Base-by-base conservation (phyloP, 2,329 filamentous ascomycete species). In the Sporothrix curviconia region DNA sequence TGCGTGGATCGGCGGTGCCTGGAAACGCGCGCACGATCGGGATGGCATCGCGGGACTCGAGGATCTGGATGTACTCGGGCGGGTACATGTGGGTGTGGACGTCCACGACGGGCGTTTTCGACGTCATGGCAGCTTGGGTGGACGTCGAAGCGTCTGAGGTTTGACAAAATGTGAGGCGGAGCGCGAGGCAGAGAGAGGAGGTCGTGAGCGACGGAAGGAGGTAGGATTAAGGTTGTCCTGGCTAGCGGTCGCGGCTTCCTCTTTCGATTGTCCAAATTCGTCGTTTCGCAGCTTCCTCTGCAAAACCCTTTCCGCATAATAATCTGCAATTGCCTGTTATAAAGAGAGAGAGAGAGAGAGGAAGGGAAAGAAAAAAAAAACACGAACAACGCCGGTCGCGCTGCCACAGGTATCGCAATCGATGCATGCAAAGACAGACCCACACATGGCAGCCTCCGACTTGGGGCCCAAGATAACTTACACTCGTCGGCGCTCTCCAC, bases 31-130 rank as follows among this genome's bases (percentile, higher is more conserved):
- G 81, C 58, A 92, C 83, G 59, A 91, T 82, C 34, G 89, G 89
- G 60, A 92, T 88, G 22, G 75, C 76, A 47, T 73, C 68, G 55
- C 84, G 78, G 14, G 79, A 77, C 67, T 81, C 76, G 59, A 86
- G 80, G 59, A 86, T 78, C 60, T 75, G 67, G 65, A 86, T 76
- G 65, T 86, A 86, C 24, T 77, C 78, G 4, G 83, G 82, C 15
- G 84, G 82, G 68, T 86, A 87, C 78, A 87, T 84, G 71, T 87
- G 83, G 2, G 83, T 86, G 76, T 87, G 84, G 67, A 86, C 78
- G 71, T 87, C 84, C 57, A 86, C 84, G 53, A 86, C 74, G 28
- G 55, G 47, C 3, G 54, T 42, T 40, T 56, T 56, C 24, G 54
- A 15, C 2, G 51, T 19, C 47, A 42, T 49, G n/a, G 42, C 7